Evolutionary conservation across 1,284 basidiomycete species (phyloP).

Genomic region (Amylostereum chailletii): DNA sequence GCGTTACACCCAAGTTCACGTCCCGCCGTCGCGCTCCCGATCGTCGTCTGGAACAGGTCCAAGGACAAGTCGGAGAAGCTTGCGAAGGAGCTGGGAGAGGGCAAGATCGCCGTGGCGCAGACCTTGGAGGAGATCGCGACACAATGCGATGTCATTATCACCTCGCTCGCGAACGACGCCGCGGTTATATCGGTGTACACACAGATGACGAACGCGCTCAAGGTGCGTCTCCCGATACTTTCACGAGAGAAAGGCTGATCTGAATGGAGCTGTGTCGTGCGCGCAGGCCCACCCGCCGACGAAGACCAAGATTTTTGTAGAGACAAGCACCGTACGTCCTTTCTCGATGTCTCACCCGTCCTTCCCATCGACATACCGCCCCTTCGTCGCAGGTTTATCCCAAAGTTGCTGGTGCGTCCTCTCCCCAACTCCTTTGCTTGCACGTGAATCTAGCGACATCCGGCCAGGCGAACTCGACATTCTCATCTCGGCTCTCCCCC

Average conservation of each 20-base stretch:
- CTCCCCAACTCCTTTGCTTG: not conserved
- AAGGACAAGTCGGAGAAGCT: slow-evolving; percentile 53
- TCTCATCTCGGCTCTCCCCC: slow-evolving; percentile 51
- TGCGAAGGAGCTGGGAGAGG: slow-evolving; percentile 40
- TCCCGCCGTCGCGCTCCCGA: slow-evolving; percentile 28
- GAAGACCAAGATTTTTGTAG: slow-evolving; percentile 68
- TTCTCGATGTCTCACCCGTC: not conserved
- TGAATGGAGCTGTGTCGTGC: slow-evolving; percentile 18
- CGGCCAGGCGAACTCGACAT: slow-evolving; percentile 60
- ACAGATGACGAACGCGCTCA: slow-evolving; percentile 51
- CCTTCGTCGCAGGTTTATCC: slow-evolving; percentile 51
- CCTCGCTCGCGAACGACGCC: slow-evolving; percentile 67
- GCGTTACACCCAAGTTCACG: slow-evolving; percentile 39
- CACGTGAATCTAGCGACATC: not conserved
- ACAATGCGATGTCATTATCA: slow-evolving; percentile 76
- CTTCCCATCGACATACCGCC: not conserved
- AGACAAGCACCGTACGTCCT: slow-evolving; percentile 64
- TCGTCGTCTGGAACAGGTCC: slow-evolving; percentile 60
- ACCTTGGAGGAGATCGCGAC: slow-evolving; percentile 46
- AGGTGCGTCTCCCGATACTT: slow-evolving; percentile 20
- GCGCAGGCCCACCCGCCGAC: slow-evolving; percentile 29
- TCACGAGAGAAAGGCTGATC: not conserved
- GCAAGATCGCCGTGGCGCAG: slow-evolving; percentile 45
- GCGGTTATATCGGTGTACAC: slow-evolving; percentile 66
- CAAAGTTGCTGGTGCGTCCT: slow-evolving; percentile 46